Base-by-base conservation (phyloP, 345 rosid species). In the Barbarea vulgaris region DNA sequence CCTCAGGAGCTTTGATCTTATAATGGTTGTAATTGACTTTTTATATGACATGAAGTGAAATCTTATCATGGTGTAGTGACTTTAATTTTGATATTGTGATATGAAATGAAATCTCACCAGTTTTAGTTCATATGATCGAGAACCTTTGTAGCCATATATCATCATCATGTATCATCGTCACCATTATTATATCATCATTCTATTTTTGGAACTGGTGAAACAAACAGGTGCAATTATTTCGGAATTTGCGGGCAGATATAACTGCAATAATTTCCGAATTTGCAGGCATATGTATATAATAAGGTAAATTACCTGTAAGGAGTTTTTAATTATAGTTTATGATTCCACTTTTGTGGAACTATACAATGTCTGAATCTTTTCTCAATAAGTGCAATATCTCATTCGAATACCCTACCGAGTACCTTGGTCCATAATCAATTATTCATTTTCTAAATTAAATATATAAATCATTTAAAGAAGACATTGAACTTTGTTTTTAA, bases 281-380 rank as follows among this genome's bases (percentile, higher is more conserved):
- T 58, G n/a, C 31, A 69, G 73, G 67, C 62, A 27, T 18, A 27
- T 57, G 36, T 68, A 27, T 57, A 47, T 68, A 7, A 34, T 53
- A 62, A 66, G n/a, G 41, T 3, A 64, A 9, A 55, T 52, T 18
- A 63, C 24, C 34, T 73, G 53, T 28, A 73, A 28, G 70, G 55
- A 5, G n/a, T 53, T 58, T 13, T 25, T 42, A 62, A 24, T 62
- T 9, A 69, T 63, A 54, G 31, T 7, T 42, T 42, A 31, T 39
- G 51, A 44, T 69, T 54, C 70, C 75, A 69, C 66, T 54, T 76
- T 53, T 69, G 75, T 54, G 80, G 80, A 69, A 53, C 52, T 5
- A 69, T 69, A 59, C 74, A 62, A 8, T 54, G 75, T 44, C 71
- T 24, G 42, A 54, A 63, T 76, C 65, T 69, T 30, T 68, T 47